These are phyloP conservation scores for Sicyos edulis DNA, from an alignment of 306 rosid genomes.

Conservation along the genomic window DNA sequence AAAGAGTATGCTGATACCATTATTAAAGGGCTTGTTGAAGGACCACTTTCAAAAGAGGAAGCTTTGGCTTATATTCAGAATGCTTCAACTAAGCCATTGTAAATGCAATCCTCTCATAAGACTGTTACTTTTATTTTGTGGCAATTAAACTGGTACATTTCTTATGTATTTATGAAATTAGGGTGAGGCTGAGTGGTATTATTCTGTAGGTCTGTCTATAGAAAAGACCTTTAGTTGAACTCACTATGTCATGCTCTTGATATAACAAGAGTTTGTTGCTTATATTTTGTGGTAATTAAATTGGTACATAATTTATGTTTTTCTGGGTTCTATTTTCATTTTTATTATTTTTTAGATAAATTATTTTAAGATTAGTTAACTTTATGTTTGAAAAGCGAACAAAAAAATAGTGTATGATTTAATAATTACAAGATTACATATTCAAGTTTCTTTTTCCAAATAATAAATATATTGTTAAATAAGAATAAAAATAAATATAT, in stretches of 20 bases:
- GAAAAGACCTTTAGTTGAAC: neutral
- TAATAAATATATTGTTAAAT: too few species aligned
- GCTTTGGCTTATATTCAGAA: slow-evolving; percentile 53
- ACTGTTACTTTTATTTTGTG: too few species aligned
- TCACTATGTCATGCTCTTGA: neutral
- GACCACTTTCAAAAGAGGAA: slow-evolving; percentile 60
- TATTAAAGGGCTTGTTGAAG: slow-evolving; percentile 63
- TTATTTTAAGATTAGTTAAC: too few species aligned
- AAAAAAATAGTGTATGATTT: too few species aligned
- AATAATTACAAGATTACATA: too few species aligned
- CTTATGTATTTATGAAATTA: neutral
- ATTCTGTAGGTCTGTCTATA: neutral
- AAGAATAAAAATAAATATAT: too few species aligned
- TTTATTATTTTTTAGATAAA: too few species aligned
- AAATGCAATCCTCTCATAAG: slow-evolving; percentile 17
- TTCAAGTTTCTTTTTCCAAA: too few species aligned
- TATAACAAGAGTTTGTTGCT: neutral
- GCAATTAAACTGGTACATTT: too few species aligned
- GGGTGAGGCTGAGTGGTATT: neutral
- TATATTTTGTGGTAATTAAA: slow-evolving; percentile 1
- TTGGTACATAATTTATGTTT: neutral
- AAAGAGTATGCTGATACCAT: slow-evolving; percentile 48
- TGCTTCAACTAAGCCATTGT: slow-evolving; percentile 43
- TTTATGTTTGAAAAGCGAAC: neutral
- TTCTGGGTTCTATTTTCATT: neutral